Conservation (phyloP, 225 moss, liverwort and hornwort species). For the Marchantia polymorpha region DNA sequence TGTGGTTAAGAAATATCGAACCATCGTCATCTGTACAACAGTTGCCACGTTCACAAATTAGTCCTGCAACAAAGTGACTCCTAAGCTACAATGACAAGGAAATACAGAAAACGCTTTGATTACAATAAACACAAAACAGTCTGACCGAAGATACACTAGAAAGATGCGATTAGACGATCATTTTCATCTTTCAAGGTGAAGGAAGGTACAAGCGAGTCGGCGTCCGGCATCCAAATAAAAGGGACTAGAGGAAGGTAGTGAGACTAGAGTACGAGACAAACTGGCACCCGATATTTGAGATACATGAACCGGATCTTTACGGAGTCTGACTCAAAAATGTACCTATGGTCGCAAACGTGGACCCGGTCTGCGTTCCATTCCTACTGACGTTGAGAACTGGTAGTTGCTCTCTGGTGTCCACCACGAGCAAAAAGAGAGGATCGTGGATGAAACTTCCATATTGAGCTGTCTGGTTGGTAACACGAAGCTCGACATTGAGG, state of each 20-base stretch:
- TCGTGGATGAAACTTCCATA: background rate
- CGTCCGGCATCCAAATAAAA: background rate
- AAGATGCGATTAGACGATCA: too few relatives aligned
- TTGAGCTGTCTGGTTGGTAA: background rate
- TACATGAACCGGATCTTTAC: background rate
- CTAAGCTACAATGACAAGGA: too few relatives aligned
- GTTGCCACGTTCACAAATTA: background rate
- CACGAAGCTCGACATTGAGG: conserved; percentile 8
- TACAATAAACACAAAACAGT: too few relatives aligned
- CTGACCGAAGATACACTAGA: too few relatives aligned
- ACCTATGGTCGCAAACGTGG: background rate
- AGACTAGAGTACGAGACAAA: background rate
- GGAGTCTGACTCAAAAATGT: background rate
- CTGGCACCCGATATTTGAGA: background rate
- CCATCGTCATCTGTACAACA: background rate
- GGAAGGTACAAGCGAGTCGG: too few relatives aligned
- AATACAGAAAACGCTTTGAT: too few relatives aligned
- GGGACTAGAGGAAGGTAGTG: background rate
- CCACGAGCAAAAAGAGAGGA: conserved; percentile 4
- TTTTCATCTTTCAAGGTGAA: too few relatives aligned
- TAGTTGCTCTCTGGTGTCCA: conserved; percentile 4
- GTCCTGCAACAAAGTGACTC: background rate
- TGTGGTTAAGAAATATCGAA: background rate
- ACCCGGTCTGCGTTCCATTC: background rate
- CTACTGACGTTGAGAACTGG: background rate